These are phyloP conservation scores for Dalbergia cultrata DNA, from an alignment of 306 rosid genomes.

Conservation along the genomic window DNA sequence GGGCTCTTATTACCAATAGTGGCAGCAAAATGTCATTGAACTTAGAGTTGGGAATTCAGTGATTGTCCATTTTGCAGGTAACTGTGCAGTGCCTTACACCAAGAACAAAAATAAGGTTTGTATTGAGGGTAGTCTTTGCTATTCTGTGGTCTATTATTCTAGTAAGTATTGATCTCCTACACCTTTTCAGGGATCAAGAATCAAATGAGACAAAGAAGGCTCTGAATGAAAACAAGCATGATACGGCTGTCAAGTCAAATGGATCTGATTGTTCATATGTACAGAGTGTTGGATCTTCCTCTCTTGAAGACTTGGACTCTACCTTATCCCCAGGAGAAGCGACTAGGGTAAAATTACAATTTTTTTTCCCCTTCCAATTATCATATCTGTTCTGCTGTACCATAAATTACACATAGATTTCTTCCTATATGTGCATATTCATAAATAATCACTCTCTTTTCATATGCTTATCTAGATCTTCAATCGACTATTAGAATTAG, in stretches of 20 bases:
- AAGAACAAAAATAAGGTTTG: conserved; percentile 57
- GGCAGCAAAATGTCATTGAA: conserved; percentile 41
- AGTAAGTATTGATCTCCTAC: conserved; percentile 35
- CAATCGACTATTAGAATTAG: conserved; percentile 5
- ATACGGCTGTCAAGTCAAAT: conserved; percentile 47
- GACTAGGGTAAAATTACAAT: conserved; percentile 51
- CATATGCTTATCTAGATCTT: background rate
- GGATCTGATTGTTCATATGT: conserved; percentile 56
- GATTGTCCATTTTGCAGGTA: conserved; percentile 55
- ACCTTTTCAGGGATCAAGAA: conserved; percentile 54
- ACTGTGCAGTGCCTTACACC: conserved; percentile 65
- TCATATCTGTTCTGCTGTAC: conserved; percentile 31
- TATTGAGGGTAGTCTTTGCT: conserved; percentile 24
- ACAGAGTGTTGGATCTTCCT: conserved; percentile 53
- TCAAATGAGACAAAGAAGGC: conserved; percentile 48
- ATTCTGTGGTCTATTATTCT: conserved; percentile 19
- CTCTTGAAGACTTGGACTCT: conserved; percentile 53
- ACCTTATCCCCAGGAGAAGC: conserved; percentile 48
- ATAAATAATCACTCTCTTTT: conserved; percentile 32
- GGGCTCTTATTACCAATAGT: conserved; percentile 26
- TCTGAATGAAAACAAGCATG: conserved; percentile 47
- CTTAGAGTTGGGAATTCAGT: conserved; percentile 46
- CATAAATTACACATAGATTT: conserved; percentile 29
- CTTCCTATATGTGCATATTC: conserved; percentile 19
- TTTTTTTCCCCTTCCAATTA: background rate